A percentile compares a stretch with the other conserved stretches of the same genome.
Evolutionary conservation across 1,139 yeast genomes (phyloP).

Genomic region (Scheffersomyces quercinus): DNA sequence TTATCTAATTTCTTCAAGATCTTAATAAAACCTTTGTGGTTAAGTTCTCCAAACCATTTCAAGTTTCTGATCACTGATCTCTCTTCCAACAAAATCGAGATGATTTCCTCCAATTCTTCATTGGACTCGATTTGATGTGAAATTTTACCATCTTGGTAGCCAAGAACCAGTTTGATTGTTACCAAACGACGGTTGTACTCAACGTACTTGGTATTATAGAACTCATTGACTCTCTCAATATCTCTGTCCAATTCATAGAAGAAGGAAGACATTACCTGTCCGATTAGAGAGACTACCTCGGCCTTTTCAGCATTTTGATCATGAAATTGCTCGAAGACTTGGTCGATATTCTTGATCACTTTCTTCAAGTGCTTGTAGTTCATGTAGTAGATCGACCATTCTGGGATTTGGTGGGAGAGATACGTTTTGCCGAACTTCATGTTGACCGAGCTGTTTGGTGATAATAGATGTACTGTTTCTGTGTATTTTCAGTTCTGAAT

Average conservation of each 20-base stretch:
- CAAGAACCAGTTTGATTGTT: constrained; percentile 40
- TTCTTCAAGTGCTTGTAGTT: constrained; percentile 86
- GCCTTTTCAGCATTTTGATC: constrained; percentile 11
- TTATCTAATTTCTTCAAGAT: constrained; percentile 90
- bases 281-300: constrained; percentile 21
- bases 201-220: constrained; percentile 68
- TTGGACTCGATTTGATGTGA: constrained; percentile 36
- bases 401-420: constrained; percentile 85
- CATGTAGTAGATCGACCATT: constrained; percentile 81
- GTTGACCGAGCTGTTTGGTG: neutral
- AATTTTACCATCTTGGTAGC: constrained; percentile 26
- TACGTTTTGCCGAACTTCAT: constrained; percentile 90
- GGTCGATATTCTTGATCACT: constrained; percentile 58
- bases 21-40: constrained; percentile 86
- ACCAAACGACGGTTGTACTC: constrained; percentile 74
- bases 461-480: too few relatives aligned
- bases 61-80: constrained; percentile 78
- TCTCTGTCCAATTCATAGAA: constrained; percentile 80
- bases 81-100: constrained; percentile 73
- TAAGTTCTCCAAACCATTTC: constrained; percentile 92
- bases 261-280: constrained; percentile 56
- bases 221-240: constrained; percentile 77
- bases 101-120: constrained; percentile 78
- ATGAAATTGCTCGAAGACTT: constrained; percentile 34
- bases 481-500: too few relatives aligned